A percentile compares a stretch with the other conserved stretches of the same genome.
Conservation (phyloP, 2,329 filamentous ascomycete species). For the Curvularia spicifera region DNA sequence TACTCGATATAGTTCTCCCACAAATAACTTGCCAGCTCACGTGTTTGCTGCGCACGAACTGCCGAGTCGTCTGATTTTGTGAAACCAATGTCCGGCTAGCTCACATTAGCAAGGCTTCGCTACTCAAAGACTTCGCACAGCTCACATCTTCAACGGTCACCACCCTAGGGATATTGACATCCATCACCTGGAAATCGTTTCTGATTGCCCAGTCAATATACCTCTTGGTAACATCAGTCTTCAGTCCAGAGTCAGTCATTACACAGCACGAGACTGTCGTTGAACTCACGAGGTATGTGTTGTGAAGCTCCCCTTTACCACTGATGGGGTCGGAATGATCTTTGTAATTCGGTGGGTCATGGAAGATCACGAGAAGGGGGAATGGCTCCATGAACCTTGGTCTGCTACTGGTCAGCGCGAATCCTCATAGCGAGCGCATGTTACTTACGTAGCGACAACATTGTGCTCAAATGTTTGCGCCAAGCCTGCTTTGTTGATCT, state of each 20-base stretch:
- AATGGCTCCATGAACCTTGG: conserved; percentile 69
- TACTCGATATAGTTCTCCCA: conserved; percentile 97
- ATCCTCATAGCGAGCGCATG: not conserved
- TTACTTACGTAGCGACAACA: conserved; percentile 73
- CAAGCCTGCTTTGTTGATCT: conserved; percentile 75
- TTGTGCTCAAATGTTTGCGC: conserved; percentile 85
- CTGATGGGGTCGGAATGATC: conserved; percentile 59
- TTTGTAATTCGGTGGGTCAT: conserved; percentile 71
- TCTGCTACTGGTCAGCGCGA: conserved; percentile 45
- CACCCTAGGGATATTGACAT: conserved; percentile 86
- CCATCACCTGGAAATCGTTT: conserved; percentile 83
- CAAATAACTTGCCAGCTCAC: conserved; percentile 80
- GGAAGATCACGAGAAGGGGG: conserved; percentile 82
- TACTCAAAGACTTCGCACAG: not conserved
- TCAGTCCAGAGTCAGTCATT: conserved; percentile 51
- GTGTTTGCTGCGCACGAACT: conserved; percentile 55
- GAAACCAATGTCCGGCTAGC: conserved; percentile 37
- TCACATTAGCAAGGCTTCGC: conserved; percentile 8
- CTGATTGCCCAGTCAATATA: conserved; percentile 84
- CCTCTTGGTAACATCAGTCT: conserved; percentile 81
- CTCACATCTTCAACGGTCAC: conserved; percentile 68
- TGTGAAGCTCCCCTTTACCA: conserved; percentile 78
- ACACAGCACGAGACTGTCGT: conserved; percentile 38
- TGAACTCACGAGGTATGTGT: conserved; percentile 82
- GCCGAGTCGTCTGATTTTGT: conserved; percentile 57